phyloP scores from a whole-genome alignment of 2,329 filamentous ascomycete species.

The Trichoderma sp. region DNA sequence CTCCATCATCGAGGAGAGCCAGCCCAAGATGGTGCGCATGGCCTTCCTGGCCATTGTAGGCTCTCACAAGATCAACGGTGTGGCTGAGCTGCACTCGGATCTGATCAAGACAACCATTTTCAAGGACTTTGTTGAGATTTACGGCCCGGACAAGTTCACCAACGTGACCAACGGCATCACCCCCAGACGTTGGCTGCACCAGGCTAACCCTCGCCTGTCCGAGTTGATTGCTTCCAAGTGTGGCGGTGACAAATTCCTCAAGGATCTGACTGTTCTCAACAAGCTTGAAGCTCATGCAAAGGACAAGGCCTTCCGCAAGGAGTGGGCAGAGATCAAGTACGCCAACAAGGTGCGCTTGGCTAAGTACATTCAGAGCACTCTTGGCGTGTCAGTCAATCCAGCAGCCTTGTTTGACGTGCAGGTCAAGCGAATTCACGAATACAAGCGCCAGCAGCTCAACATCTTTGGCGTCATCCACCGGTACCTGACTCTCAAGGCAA shows the following conservation, averaged over 20 bases:
- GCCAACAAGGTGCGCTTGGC: constrained; percentile 92
- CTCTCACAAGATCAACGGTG: constrained; percentile 98
- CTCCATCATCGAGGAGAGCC: constrained; percentile 96
- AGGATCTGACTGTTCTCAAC: constrained; percentile 82
- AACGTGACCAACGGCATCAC: constrained; percentile 99
- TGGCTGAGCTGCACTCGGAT: constrained; percentile 95
- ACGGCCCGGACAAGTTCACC: constrained; percentile 94
- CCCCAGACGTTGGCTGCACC: constrained; percentile 91
- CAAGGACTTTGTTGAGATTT: constrained; percentile 96
- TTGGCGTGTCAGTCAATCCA: constrained; percentile 80
- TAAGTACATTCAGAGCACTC: constrained; percentile 81
- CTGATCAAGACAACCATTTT: constrained; percentile 99
- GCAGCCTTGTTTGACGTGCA: constrained; percentile 91
- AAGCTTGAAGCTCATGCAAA: constrained; percentile 80
- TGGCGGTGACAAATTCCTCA: constrained; percentile 79
- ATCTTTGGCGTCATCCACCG: constrained; percentile 97
- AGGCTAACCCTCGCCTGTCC: constrained; percentile 90
- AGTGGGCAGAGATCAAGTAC: constrained; percentile 96
- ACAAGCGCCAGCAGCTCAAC: constrained; percentile 98
- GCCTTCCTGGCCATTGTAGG: constrained; percentile 91
- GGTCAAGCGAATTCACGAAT: constrained; percentile 98
- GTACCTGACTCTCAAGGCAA: constrained; percentile 82
- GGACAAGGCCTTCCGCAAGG: constrained; percentile 85
- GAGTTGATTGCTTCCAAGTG: constrained; percentile 89
- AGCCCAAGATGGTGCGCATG: constrained; percentile 98